Conservation (phyloP, 164 flowering plant species). For the Paratinospora sagittata region DNA sequence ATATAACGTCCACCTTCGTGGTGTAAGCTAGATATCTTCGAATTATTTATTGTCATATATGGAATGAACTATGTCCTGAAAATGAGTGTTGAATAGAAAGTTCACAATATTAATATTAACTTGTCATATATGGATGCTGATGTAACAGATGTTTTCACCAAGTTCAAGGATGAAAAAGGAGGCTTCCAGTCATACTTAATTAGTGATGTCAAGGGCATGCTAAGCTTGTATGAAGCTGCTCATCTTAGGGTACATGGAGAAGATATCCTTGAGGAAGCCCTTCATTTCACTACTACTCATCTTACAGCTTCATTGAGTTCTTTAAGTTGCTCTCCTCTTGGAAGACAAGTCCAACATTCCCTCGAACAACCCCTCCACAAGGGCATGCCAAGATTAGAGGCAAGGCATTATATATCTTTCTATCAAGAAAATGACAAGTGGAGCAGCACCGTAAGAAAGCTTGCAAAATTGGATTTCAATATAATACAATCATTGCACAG, state of each 20-base stretch:
- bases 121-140: too few relatives aligned
- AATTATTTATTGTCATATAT: too few relatives aligned
- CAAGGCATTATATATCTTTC: not conserved
- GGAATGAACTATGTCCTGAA: too few relatives aligned
- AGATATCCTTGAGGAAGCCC: slow-evolving; percentile 7
- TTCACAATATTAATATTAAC: too few relatives aligned
- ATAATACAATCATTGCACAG: not conserved
- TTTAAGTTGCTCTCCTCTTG: not conserved
- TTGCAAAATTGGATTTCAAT: slow-evolving; percentile 1
- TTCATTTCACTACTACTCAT: not conserved
- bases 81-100: too few relatives aligned
- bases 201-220: not conserved
- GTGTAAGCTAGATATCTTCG: too few relatives aligned
- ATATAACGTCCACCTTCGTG: too few relatives aligned
- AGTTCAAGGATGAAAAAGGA: too few relatives aligned
- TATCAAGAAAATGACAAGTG: not conserved
- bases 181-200: not conserved
- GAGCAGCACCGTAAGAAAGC: not conserved
- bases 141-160: too few relatives aligned
- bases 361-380: not conserved
- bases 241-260: not conserved
- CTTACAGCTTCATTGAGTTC: not conserved
- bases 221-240: slow-evolving; percentile 5
- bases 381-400: slow-evolving; percentile 6
- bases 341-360: not conserved